Evolutionary conservation across 2,329 filamentous ascomycete species (phyloP), one percentile per base, ranked within the genome.

Genomic region (Neonectria ditissima): DNA sequence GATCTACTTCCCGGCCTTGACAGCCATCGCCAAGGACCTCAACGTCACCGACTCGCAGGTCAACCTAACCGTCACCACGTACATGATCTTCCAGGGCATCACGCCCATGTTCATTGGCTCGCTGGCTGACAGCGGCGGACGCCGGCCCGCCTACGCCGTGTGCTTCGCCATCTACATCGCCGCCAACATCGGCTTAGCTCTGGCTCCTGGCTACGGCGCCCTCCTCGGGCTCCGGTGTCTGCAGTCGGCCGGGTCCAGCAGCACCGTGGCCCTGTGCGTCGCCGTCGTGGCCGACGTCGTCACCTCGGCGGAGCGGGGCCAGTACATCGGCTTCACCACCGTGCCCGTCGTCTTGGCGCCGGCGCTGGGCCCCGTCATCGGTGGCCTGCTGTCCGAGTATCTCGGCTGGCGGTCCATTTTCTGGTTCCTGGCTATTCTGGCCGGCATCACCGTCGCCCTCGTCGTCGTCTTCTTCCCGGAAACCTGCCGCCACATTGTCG

Each of bases 271-370:
- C 0, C 78, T 92, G 3, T 80, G 79, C 28, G 77, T 76, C 28
- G 89, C 85, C 0, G 84, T 92, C 0, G 83, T 92, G 1, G 87
- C 87, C 0, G 91, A 93, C 71, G 80, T 91, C 7, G 81, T 86
- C 11, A 90, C 88, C 0, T 84, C 85, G 2, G 84, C 84, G 0
- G 89, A 92, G 71, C 80, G 90, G 62, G 88, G 88, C 2, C 79
- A 82, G 39, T 88, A 88, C 68, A 82, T 91, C 55, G 87, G 83
- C 43, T 82, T 83, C 68, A 86, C 81, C 24, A 81, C 80, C 20
- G 76, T 82, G 20, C 84, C 82, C 2, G 73, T 77, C 0, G 80
- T 88, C 0, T 71, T 90, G 1, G 84, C 78, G 0, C 82, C 82
- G 5, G 78, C 82, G 0, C 56, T 86, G 3, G 83, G 86, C 0